Conservation (phyloP, 2,329 filamentous ascomycete genomes). For the Raffaelea ambrosiae region DNA sequence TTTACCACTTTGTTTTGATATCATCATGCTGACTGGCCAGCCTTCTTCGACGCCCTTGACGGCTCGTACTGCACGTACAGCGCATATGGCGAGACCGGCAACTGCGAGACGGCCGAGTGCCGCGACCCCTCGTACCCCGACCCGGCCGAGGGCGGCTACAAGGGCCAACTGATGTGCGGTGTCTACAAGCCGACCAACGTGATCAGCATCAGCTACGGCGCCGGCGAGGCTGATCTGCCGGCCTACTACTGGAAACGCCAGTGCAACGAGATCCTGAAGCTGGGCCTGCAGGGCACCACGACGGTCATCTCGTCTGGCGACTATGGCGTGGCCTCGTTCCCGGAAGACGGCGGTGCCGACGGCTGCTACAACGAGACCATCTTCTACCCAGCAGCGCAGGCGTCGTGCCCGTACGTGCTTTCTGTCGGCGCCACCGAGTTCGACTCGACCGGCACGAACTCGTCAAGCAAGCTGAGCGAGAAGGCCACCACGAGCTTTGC, state of each 20-base stretch:
- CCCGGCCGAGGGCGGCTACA: constrained; percentile 34
- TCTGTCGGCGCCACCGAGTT: constrained; percentile 43
- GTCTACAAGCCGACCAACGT: constrained; percentile 43
- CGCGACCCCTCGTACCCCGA: constrained; percentile 43
- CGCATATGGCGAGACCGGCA: constrained; percentile 37
- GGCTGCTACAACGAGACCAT: constrained; percentile 15
- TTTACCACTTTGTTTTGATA: background rate
- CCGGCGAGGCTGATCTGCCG: constrained; percentile 43
- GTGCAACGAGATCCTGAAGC: constrained; percentile 43
- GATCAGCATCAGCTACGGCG: constrained; percentile 48
- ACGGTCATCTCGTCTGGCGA: constrained; percentile 41
- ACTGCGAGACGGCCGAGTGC: constrained; percentile 24
- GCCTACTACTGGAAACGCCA: constrained; percentile 43
- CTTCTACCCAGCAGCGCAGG: constrained; percentile 14
- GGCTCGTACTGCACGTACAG: constrained; percentile 40
- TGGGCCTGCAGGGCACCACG: constrained; percentile 39
- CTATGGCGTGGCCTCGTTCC: constrained; percentile 30
- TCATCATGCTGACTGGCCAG: no score
- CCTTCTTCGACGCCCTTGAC: constrained; percentile 40
- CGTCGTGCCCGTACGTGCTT: constrained; percentile 39
- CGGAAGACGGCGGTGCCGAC: constrained; percentile 19
- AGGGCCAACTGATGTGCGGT: constrained; percentile 28
- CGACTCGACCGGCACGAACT: constrained; percentile 10
- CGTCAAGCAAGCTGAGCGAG: constrained; percentile 14
- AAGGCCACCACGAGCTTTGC: constrained; percentile 17